These are phyloP conservation scores for Graphilbum sp. DNA, from an alignment of 2,329 filamentous ascomycete genomes.

Conservation along the genomic window DNA sequence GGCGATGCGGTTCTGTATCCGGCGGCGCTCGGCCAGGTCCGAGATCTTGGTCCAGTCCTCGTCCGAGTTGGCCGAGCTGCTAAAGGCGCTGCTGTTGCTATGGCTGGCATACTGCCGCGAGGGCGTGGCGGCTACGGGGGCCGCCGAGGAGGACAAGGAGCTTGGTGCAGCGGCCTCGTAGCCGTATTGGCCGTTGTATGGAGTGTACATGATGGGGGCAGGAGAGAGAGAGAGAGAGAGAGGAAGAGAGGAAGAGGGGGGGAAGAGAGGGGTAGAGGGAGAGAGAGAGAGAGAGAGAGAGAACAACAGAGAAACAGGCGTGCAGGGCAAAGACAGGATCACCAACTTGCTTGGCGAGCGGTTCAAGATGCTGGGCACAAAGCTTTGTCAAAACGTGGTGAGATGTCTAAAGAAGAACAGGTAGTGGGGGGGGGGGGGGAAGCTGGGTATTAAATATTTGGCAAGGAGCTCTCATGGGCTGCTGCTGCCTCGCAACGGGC, in stretches of 20 bases:
- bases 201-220: slow-evolving; percentile 22
- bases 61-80: slow-evolving; percentile 82
- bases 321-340: no score
- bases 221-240: no score
- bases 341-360: no score
- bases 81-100: slow-evolving; percentile 86
- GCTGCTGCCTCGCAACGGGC: no score
- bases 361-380: no score
- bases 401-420: neutral
- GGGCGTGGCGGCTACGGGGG: slow-evolving; percentile 17
- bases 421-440: neutral
- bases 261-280: neutral
- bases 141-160: slow-evolving; percentile 1
- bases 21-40: slow-evolving; percentile 79
- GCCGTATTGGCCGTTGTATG: slow-evolving; percentile 20
- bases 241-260: neutral
- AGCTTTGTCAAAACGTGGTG: no score
- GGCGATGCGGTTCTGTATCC: slow-evolving; percentile 95
- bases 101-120: slow-evolving; percentile 55
- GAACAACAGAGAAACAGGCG: neutral
- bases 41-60: slow-evolving; percentile 99
- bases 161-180: slow-evolving; percentile 19
- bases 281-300: neutral
- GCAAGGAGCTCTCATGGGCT: no score
- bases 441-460: neutral